Conservation (phyloP, 2,329 filamentous ascomycete genomes). For the Penicillium digitatum region DNA sequence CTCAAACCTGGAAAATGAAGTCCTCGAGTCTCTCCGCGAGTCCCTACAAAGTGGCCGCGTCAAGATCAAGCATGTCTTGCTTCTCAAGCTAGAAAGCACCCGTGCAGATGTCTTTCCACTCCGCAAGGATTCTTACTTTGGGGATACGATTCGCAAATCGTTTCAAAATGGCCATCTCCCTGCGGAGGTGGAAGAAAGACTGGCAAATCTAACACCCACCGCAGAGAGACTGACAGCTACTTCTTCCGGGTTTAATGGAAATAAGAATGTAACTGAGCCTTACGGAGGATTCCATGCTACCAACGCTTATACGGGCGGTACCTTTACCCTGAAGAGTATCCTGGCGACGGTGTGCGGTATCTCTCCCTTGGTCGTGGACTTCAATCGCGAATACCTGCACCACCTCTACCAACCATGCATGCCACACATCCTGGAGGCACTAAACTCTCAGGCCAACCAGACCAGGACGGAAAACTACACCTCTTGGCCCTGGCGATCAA, state of each 20-base stretch:
- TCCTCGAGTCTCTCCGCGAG: constrained; percentile 26
- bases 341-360: constrained; percentile 40
- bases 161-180: constrained; percentile 32
- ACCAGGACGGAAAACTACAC: constrained; percentile 17
- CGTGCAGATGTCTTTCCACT: constrained; percentile 45
- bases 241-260: constrained; percentile 13
- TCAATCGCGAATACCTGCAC: constrained; percentile 39
- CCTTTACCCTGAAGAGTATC: constrained; percentile 45
- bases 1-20: constrained; percentile 36
- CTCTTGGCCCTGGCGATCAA: constrained; percentile 25
- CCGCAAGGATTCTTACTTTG: constrained; percentile 33
- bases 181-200: constrained; percentile 21
- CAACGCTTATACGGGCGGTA: constrained; percentile 38
- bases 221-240: constrained; percentile 22
- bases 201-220: constrained; percentile 24
- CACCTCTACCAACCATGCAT: constrained; percentile 45
- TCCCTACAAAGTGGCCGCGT: constrained; percentile 20
- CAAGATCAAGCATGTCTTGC: constrained; percentile 41
- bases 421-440: constrained; percentile 28
- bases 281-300: constrained; percentile 41
- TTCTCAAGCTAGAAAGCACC: constrained; percentile 44
- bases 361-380: constrained; percentile 40
- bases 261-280: constrained; percentile 10
- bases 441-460: constrained; percentile 13
- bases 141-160: constrained; percentile 33